Evolutionary conservation across 768 basidiomycete species (phyloP), one percentile per base, ranked within the genome.

Genomic region (Kwoniella heveanensis): DNA sequence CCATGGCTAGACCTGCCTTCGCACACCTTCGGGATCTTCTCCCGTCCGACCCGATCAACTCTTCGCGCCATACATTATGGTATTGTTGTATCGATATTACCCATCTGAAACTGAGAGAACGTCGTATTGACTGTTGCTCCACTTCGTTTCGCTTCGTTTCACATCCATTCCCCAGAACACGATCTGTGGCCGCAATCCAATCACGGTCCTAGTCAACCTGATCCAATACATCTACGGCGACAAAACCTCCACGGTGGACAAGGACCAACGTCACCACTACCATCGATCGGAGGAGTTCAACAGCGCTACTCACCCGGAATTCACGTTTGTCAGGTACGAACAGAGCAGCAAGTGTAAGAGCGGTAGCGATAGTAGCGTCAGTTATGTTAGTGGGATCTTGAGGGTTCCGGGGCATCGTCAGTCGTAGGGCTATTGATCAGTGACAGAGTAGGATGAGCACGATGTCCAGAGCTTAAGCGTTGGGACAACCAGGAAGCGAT

Each of bases 131-230:
- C 32, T 13, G 32, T 22, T 29, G 29, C 17, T 48, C n/a, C n/a
- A n/a, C n/a, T n/a, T n/a, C n/a, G n/a, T n/a, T n/a, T n/a, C n/a
- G n/a, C n/a, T n/a, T n/a, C n/a, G n/a, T n/a, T n/a, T n/a, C n/a
- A n/a, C n/a, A n/a, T n/a, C n/a, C n/a, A n/a, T n/a, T n/a, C n/a
- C n/a, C 62, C 86, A 88, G 81, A 99, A 99, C 81, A 98, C 96
- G 0, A 96, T 99, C 49, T 99, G 96, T 76, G 96, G 96, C 2
- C 84, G 96, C 39, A 93, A 97, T 72, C 92, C 96, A 0, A 97
- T 99, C 55, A 91, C 92, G 0, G 90, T 98, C 4, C 82, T 99
- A 1, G 83, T 98, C 17, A 90, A 90, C 0, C 88, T 91, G 7
- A 78, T 97, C 53, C 71, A 86, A 5, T 80, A 80, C 3, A 76